These are phyloP conservation scores for Cyberlindnera amylophila DNA, from an alignment of 805 yeast species.

Conservation along the genomic window DNA sequence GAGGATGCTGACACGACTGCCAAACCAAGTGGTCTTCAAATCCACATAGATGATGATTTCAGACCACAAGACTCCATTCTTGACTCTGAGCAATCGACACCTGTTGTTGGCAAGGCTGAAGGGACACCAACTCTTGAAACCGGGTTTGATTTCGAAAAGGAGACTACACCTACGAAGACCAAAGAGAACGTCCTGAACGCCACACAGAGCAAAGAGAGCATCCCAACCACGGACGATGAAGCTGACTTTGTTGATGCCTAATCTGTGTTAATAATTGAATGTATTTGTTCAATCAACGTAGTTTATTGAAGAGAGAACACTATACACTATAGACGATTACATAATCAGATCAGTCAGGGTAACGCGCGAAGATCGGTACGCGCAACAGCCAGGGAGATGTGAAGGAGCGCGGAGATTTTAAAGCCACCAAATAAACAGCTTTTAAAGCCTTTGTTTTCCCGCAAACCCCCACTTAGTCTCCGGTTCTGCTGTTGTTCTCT, in stretches of 20 bases:
- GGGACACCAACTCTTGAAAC: conserved; percentile 6
- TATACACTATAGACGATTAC: too few relatives aligned
- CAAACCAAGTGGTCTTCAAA: conserved; percentile 10
- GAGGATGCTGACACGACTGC: conserved; percentile 5
- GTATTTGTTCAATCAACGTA: too few relatives aligned
- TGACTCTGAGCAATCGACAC: conserved; percentile 15
- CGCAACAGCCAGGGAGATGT: too few relatives aligned
- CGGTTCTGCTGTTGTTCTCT: too few relatives aligned
- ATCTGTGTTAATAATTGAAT: not conserved
- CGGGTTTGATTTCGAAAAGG: conserved; percentile 15
- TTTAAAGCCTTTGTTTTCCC: too few relatives aligned
- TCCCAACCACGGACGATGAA: conserved; percentile 10
- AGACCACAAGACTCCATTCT: conserved; percentile 18
- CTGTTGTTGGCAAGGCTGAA: conserved; percentile 7
- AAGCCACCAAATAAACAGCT: too few relatives aligned
- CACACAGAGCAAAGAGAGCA: not conserved
- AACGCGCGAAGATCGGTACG: too few relatives aligned
- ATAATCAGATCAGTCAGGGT: too few relatives aligned
- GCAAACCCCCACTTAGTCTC: too few relatives aligned
- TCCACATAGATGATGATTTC: conserved; percentile 10
- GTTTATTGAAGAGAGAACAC: too few relatives aligned
- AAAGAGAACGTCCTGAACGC: not conserved
- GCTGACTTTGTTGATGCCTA: conserved; percentile 20
- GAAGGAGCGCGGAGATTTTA: too few relatives aligned
- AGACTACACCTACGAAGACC: conserved; percentile 5